These are phyloP conservation scores for Staphylotrichum tortipilum DNA, from an alignment of 495 filamentous ascomycete genomes.

Conservation along the genomic window DNA sequence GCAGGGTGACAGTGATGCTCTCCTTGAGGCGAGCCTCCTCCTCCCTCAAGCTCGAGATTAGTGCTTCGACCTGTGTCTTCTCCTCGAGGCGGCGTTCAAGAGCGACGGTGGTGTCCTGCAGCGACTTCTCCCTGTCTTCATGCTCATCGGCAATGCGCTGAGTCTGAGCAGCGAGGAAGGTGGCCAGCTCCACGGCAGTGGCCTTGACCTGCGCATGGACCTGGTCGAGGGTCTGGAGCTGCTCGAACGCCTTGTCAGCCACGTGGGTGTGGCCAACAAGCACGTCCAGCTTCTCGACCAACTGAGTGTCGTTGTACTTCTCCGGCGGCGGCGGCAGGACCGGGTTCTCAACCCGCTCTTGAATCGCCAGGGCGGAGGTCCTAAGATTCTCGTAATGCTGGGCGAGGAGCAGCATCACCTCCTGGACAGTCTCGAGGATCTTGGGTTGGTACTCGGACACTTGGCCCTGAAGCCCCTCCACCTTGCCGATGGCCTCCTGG, in stretches of 20 bases:
- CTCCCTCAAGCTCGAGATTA: conserved; percentile 47
- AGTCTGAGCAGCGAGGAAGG: conserved; percentile 74
- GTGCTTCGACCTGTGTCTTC: conserved; percentile 67
- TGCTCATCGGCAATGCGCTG: conserved; percentile 68
- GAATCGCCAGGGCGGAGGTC: conserved; percentile 33
- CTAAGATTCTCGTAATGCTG: conserved; percentile 73
- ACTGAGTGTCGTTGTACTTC: conserved; percentile 50
- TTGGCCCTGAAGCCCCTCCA: conserved; percentile 67
- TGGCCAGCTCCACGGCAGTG: conserved; percentile 78
- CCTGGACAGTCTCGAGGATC: conserved; percentile 70
- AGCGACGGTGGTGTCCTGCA: conserved; percentile 71
- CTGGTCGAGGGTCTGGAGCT: conserved; percentile 70
- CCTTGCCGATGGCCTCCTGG: conserved; percentile 56
- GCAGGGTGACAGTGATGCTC: conserved; percentile 36
- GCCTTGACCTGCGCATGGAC: conserved; percentile 82
- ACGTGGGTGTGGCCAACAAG: conserved; percentile 59
- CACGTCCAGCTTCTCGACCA: conserved; percentile 81
- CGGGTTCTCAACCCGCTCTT: conserved; percentile 46
- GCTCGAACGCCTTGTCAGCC: conserved; percentile 48
- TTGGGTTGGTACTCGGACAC: conserved; percentile 76
- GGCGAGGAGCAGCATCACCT: conserved; percentile 69
- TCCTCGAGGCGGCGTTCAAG: conserved; percentile 72
- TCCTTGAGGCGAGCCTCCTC: conserved; percentile 36
- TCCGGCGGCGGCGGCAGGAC: conserved; percentile 33
- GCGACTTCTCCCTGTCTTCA: conserved; percentile 68